These are phyloP conservation scores for Eucalyptus grandis DNA, from an alignment of 345 rosid species.

Conservation along the genomic window DNA sequence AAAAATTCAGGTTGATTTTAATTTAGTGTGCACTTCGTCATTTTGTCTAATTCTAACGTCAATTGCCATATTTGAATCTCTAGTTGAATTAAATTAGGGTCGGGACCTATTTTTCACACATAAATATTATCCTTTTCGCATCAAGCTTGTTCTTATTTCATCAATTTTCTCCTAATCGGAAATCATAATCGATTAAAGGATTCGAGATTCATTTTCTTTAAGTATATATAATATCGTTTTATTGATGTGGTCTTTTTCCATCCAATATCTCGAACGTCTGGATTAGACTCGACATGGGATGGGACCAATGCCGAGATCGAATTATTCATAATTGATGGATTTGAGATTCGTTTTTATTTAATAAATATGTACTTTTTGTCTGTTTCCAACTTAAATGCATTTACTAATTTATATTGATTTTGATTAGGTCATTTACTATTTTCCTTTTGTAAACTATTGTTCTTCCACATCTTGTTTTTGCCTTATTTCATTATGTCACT, in stretches of 20 bases:
- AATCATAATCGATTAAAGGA: no score
- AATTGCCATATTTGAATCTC: neutral
- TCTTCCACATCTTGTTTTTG: neutral
- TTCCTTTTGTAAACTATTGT: neutral
- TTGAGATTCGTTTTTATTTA: neutral
- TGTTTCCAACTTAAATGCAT: neutral
- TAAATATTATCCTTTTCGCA: neutral
- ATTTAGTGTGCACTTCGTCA: neutral
- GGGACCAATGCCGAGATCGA: neutral
- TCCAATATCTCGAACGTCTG: fast-evolving
- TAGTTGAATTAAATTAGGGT: neutral
- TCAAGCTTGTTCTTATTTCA: neutral
- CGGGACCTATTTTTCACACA: neutral
- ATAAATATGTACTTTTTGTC: neutral
- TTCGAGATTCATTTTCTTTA: no score
- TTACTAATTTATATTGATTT: neutral
- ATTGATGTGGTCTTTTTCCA: neutral
- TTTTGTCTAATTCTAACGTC: neutral
- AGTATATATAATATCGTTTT: neutral
- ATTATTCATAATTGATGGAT: neutral
- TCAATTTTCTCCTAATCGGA: neutral
- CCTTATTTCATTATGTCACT: neutral
- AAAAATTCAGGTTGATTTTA: neutral
- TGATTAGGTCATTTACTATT: neutral
- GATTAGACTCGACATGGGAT: neutral